phyloP scores from a whole-genome alignment of 176 grass and related monocot genomes.

The Eremochloa ophiuroides region DNA sequence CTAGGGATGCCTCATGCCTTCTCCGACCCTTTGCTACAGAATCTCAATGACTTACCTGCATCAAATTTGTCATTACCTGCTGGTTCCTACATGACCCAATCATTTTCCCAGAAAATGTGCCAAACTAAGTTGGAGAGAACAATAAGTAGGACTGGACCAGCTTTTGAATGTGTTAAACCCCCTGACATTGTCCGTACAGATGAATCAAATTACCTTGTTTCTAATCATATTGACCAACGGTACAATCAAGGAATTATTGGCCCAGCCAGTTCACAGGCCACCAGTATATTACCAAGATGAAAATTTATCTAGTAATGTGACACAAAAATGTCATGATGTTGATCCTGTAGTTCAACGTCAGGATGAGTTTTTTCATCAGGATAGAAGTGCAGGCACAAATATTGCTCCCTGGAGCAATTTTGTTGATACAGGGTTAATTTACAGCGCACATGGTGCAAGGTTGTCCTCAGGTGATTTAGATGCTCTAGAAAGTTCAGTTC shows the following conservation, averaged over 20 bases:
- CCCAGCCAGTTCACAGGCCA: constrained; percentile 14
- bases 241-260: constrained; percentile 11
- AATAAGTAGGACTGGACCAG: constrained; percentile 5
- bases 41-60: constrained; percentile 11
- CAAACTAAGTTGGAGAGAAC: constrained; percentile 40
- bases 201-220: constrained; percentile 25
- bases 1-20: constrained; percentile 57
- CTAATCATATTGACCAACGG: constrained; percentile 24
- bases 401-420: constrained; percentile 7
- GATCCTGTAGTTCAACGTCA: constrained; percentile 23
- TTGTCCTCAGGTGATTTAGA: constrained; percentile 49
- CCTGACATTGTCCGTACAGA: constrained; percentile 24
- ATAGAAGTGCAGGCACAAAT: constrained; percentile 13
- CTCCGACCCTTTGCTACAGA: constrained; percentile 62
- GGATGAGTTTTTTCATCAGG: constrained; percentile 24
- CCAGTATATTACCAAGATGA: constrained; percentile 27
- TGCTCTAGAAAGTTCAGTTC: constrained; percentile 52
- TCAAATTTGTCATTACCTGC: constrained; percentile 43
- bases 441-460: constrained; percentile 1
- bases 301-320: constrained; percentile 20
- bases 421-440: constrained; percentile 12
- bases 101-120: constrained; percentile 45
- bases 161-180: constrained; percentile 25
- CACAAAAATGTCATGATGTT: constrained; percentile 19
- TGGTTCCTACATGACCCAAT: constrained; percentile 29